Evolutionary conservation across 257 asterid genomes (phyloP).

Genomic region (Gentiana straminea): DNA sequence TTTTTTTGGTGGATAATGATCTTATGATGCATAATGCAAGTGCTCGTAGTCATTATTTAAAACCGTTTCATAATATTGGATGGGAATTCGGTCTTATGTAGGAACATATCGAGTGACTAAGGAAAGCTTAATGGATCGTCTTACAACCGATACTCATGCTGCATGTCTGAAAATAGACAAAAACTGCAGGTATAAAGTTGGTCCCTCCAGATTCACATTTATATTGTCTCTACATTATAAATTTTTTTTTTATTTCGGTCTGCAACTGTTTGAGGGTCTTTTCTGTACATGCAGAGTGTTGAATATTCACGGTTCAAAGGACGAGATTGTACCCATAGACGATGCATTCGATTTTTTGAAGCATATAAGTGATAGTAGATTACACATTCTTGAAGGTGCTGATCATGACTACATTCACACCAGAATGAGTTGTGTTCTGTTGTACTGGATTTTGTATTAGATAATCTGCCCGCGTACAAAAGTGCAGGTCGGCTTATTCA

Average conservation of each 20-base stretch:
- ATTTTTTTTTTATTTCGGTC: no score
- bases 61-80: neutral
- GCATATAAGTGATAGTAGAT: slow-evolving; percentile 34
- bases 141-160: slow-evolving; percentile 48
- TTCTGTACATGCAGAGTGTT: slow-evolving; percentile 43
- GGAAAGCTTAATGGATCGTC: slow-evolving; percentile 67
- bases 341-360: slow-evolving; percentile 56
- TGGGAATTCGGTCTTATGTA: slow-evolving; percentile 14
- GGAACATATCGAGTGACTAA: slow-evolving; percentile 76
- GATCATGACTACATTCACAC: slow-evolving; percentile 62
- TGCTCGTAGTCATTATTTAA: no score
- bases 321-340: slow-evolving; percentile 64
- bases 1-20: no score
- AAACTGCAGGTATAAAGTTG: slow-evolving; percentile 45
- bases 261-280: slow-evolving; percentile 2
- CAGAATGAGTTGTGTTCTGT: slow-evolving; percentile 41
- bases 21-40: no score
- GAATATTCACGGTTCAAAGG: slow-evolving; percentile 60
- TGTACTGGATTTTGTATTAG: slow-evolving; percentile 46
- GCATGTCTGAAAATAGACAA: slow-evolving; percentile 46
- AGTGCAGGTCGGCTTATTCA: slow-evolving; percentile 9
- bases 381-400: slow-evolving; percentile 64
- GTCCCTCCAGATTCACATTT: no score
- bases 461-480: slow-evolving; percentile 14
- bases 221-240: no score